phyloP scores from a whole-genome alignment of 805 yeast species.

The Kazachstania taianensis region DNA sequence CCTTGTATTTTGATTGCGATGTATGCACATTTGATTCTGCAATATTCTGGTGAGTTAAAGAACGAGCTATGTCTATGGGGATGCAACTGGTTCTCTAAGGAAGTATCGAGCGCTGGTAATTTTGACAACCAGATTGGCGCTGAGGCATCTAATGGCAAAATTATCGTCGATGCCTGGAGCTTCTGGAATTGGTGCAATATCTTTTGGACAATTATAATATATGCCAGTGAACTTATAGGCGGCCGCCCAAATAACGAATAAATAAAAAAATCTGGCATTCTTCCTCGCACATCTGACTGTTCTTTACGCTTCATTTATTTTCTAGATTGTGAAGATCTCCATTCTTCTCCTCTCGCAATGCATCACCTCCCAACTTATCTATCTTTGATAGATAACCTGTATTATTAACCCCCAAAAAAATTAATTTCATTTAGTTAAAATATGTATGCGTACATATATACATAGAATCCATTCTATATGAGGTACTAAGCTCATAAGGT shows the following conservation, averaged over 20 bases:
- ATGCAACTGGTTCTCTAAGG: too few relatives aligned
- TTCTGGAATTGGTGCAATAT: slow-evolving; percentile 97
- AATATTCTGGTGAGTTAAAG: slow-evolving; percentile 69
- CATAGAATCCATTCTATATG: too few relatives aligned
- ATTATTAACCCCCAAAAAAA: neutral
- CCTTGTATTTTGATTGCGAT: slow-evolving; percentile 93
- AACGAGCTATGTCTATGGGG: slow-evolving; percentile 51
- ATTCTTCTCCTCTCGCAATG: neutral
- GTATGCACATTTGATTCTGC: slow-evolving; percentile 87
- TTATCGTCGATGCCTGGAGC: slow-evolving; percentile 65
- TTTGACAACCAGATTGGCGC: too few relatives aligned
- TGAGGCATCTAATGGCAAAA: slow-evolving; percentile 10
- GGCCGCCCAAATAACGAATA: slow-evolving; percentile 2
- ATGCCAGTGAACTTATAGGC: slow-evolving; percentile 57
- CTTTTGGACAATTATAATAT: slow-evolving; percentile 66
- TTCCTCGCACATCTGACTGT: too few relatives aligned
- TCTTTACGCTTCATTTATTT: too few relatives aligned
- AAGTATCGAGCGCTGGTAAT: slow-evolving; percentile 26
- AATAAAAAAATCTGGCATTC: too few relatives aligned
- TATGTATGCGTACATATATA: neutral
- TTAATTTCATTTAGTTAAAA: too few relatives aligned
- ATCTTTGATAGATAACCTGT: neutral
- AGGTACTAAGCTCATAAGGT: too few relatives aligned
- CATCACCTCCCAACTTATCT: too few relatives aligned
- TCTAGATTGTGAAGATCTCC: too few relatives aligned